Base-by-base conservation (phyloP, 805 yeast genomes). In the Yamadazyma olivae region DNA sequence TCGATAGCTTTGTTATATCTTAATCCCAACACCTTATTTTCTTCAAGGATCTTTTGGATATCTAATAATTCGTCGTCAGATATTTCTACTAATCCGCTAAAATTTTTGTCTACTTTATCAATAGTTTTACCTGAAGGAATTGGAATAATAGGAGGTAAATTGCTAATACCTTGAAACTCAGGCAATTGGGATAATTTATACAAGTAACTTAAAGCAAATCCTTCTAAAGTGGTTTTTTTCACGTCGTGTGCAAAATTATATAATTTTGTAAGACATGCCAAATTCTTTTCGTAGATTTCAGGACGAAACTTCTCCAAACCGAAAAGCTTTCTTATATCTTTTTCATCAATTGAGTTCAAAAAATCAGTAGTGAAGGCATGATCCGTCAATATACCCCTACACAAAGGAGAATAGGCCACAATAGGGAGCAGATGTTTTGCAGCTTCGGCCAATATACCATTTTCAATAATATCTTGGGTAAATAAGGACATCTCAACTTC, bases 321-420 rank as follows among this genome's bases (percentile, higher is more conserved):
- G 6, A 18, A 14, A 7, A 17, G 4, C 9, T 22, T 24, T 33
- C 43, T 38, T 9, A 39, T 24, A 27, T 39, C 44, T 16, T 22
- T 30, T 10, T 22, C 28, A n/a, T 15, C 24, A 20, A 43, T 25
- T 8, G 28, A 19, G 17, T 20, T 27, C 3, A 39, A 19, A 34
- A 34, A 43, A 17, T 60, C 57, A 10, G 55, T 43, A 4, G 71
- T 57, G 18, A 59, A 76, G 35, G 80, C 59, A 22, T 51, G 44
- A 38, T 93, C 95, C 3, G 91, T 81, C 36, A 89, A 68, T 41
- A 81, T 64, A 1, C 96, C 96, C 49, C 86, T 72, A 7, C 89
- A 83, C 37, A 89, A 68, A 20, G 96, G 96, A 22, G 95, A 83
- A 59, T 89, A 89, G 16, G 90, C 86, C 38, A 86, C 67, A 20